Evolutionary conservation across 306 rosid genomes (phyloP).

Genomic region (Castanospermum australe): DNA sequence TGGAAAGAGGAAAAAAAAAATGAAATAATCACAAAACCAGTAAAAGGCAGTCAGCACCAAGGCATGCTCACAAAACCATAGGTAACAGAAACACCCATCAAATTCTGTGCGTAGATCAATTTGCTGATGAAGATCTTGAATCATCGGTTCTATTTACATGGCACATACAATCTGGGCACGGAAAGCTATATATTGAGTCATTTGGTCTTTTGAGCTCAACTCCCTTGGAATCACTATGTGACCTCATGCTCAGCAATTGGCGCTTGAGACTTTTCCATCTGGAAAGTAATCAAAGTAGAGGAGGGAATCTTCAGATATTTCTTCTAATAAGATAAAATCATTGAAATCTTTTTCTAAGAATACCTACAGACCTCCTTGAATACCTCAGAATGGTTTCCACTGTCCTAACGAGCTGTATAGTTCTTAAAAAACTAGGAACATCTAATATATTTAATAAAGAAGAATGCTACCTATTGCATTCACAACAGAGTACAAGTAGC

Average conservation of each 20-base stretch:
- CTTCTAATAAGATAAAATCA: background rate
- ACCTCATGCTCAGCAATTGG: constrained; percentile 61
- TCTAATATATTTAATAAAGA: background rate
- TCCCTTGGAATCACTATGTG: constrained; percentile 77
- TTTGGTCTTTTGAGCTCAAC: constrained; percentile 64
- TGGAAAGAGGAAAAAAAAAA: constrained; percentile 34
- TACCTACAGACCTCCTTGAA: background rate
- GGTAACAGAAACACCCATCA: constrained; percentile 31
- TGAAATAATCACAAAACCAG: constrained; percentile 47
- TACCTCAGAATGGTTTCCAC: background rate
- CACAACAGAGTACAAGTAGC: background rate
- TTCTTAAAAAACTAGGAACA: constrained; percentile 4
- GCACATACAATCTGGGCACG: constrained; percentile 90
- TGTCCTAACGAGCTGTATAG: background rate
- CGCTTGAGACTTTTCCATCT: constrained; percentile 78
- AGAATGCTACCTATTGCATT: background rate
- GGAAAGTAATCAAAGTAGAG: constrained; percentile 18
- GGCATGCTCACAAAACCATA: constrained; percentile 33
- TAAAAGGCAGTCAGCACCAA: constrained; percentile 38
- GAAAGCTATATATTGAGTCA: constrained; percentile 74
- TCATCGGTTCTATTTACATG: constrained; percentile 50
- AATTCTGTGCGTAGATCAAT: constrained; percentile 32
- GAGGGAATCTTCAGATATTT: background rate
- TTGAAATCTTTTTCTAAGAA: background rate
- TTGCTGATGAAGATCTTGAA: constrained; percentile 33